phyloP scores from a whole-genome alignment of 2,329 filamentous ascomycete genomes.

The Dothideomycetes sp. region DNA sequence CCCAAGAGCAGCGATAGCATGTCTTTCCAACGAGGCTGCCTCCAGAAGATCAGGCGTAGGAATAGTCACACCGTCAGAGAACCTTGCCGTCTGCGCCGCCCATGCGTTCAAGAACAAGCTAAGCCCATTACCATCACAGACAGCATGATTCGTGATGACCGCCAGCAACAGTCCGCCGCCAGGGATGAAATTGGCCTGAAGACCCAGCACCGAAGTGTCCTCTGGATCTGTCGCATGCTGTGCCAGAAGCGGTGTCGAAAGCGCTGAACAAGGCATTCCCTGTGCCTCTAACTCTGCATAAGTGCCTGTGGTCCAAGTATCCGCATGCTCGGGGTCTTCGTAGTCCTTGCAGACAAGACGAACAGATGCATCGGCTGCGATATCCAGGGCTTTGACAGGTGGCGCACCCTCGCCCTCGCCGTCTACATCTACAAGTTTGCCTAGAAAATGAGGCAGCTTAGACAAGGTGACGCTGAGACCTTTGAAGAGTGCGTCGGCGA shows the following conservation, averaged over 20 bases:
- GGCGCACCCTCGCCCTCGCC: not conserved
- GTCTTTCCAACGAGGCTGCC: not conserved
- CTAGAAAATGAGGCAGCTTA: not conserved
- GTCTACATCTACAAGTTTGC: not conserved
- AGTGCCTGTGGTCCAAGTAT: not conserved
- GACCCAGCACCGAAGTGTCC: not conserved
- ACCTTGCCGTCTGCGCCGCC: no score
- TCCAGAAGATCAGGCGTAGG: not conserved
- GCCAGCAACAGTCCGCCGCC: not conserved
- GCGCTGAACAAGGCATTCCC: not conserved
- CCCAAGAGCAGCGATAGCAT: not conserved
- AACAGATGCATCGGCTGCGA: not conserved
- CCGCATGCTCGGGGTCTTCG: not conserved
- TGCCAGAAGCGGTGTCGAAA: not conserved
- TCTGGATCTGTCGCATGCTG: not conserved
- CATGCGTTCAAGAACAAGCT: not conserved
- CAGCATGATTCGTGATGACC: not conserved
- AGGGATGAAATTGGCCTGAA: not conserved
- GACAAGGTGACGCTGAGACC: not conserved
- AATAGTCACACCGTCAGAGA: not conserved
- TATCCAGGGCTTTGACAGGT: not conserved
- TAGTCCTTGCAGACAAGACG: not conserved
- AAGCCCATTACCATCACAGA: not conserved
- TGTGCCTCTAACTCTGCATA: not conserved
- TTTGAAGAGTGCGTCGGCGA: not conserved